phyloP scores from a whole-genome alignment of 2,329 filamentous ascomycete species.

The Zasmidium cellare region DNA sequence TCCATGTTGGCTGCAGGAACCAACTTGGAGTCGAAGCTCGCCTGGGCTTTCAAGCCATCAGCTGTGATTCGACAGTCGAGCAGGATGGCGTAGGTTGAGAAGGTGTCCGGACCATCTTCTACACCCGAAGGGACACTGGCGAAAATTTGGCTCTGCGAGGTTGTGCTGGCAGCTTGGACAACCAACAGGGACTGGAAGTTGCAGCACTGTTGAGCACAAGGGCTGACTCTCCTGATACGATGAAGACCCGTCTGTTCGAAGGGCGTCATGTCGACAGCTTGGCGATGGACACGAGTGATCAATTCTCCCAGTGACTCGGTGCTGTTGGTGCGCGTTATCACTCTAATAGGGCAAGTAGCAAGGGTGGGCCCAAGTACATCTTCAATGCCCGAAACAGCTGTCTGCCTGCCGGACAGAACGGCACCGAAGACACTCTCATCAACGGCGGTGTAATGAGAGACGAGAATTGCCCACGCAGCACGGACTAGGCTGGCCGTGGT shows the following conservation, averaged over 20 bases:
- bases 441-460: conserved; percentile 3
- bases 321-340: conserved; percentile 22
- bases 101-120: conserved; percentile 1
- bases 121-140: background rate
- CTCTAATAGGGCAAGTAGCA: conserved; percentile 40
- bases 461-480: conserved; percentile 16
- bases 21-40: conserved; percentile 9
- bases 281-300: background rate
- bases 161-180: background rate
- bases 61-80: conserved; percentile 4
- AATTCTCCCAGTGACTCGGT: background rate
- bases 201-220: conserved; percentile 57
- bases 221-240: conserved; percentile 43
- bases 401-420: conserved; percentile 24
- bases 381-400: conserved; percentile 26
- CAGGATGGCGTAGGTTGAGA: conserved; percentile 15
- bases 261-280: conserved; percentile 1
- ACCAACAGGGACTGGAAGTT: conserved; percentile 4
- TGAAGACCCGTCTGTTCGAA: conserved; percentile 39
- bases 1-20: background rate
- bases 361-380: conserved; percentile 35
- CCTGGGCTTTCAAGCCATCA: background rate
- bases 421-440: conserved; percentile 16
- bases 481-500: conserved; percentile 9
- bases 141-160: background rate